Evolutionary conservation across 2,329 filamentous ascomycete genomes (phyloP).

Genomic region (Colletotrichum falcatum): DNA sequence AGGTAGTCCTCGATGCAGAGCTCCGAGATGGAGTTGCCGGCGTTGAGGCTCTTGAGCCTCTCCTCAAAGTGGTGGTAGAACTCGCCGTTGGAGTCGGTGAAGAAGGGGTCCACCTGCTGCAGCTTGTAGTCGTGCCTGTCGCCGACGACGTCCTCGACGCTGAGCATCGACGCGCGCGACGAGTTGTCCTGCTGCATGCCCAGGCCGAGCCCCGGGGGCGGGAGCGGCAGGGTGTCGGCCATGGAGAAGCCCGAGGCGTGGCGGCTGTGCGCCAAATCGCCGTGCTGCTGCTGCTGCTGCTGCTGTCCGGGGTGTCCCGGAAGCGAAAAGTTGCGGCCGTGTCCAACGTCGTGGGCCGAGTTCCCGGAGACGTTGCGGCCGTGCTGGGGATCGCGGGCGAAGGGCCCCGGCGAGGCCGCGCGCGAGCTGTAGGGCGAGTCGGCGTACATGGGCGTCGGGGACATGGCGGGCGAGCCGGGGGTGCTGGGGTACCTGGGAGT

Average conservation of each 20-base stretch:
- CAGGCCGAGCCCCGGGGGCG: constrained; percentile 32
- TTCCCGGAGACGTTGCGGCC: constrained; percentile 24
- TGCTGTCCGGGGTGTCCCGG: constrained; percentile 32
- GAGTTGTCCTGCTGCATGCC: constrained; percentile 41
- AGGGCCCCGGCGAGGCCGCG: constrained; percentile 25
- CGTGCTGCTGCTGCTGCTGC: background rate
- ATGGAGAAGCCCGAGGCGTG: constrained; percentile 36
- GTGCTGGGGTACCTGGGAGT: constrained; percentile 34
- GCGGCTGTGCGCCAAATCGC: constrained; percentile 23
- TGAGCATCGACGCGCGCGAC: constrained; percentile 59
- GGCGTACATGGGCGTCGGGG: constrained; percentile 29
- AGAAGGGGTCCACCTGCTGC: constrained; percentile 75
- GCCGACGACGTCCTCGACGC: constrained; percentile 68
- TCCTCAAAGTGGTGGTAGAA: constrained; percentile 70
- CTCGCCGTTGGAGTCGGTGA: constrained; percentile 72
- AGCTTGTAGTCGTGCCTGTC: constrained; percentile 72
- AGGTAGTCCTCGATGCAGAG: constrained; percentile 76
- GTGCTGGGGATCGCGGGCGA: constrained; percentile 18
- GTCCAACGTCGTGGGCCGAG: background rate
- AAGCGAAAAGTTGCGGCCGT: constrained; percentile 35
- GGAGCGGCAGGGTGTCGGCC: constrained; percentile 47
- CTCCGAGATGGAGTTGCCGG: constrained; percentile 66
- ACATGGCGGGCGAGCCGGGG: constrained; percentile 35
- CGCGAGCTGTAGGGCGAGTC: constrained; percentile 37
- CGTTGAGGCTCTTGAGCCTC: constrained; percentile 64